These are phyloP conservation scores for Grammothele lineata DNA, from an alignment of 768 basidiomycete genomes.

Conservation along the genomic window DNA sequence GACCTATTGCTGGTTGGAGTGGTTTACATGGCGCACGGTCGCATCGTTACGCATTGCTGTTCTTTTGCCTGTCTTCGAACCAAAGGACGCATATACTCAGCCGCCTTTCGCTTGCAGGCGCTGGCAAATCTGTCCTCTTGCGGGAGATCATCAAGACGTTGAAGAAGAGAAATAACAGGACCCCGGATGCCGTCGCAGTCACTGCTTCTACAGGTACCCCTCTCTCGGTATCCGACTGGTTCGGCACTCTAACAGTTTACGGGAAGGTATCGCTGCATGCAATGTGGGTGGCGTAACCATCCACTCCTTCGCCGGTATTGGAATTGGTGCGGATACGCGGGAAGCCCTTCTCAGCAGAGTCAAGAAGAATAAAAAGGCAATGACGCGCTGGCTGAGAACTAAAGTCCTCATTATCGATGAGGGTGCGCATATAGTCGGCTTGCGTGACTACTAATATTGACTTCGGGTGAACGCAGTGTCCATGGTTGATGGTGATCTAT, in stretches of 20 bases:
- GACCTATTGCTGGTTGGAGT: too few species aligned
- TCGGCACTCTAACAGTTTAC: too few species aligned
- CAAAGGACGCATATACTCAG: slow-evolving; percentile 2
- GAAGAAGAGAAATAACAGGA: slow-evolving; percentile 46
- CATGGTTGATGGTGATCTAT: slow-evolving; percentile 92
- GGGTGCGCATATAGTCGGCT: slow-evolving; percentile 37
- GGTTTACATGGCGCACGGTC: neutral
- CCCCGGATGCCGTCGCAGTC: slow-evolving; percentile 77
- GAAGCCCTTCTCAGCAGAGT: slow-evolving; percentile 63
- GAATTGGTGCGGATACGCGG: slow-evolving; percentile 66
- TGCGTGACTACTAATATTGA: too few species aligned
- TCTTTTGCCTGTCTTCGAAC: neutral
- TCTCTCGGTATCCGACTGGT: neutral
- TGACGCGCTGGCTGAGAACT: slow-evolving; percentile 75
- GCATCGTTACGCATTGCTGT: neutral
- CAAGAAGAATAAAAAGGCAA: slow-evolving; percentile 80
- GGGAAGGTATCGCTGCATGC: slow-evolving; percentile 85
- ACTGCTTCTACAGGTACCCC: slow-evolving; percentile 86
- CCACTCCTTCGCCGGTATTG: slow-evolving; percentile 95
- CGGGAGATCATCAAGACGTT: slow-evolving; percentile 85
- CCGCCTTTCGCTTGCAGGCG: slow-evolving; percentile 50
- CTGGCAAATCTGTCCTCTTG: slow-evolving; percentile 93
- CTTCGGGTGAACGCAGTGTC: too few species aligned
- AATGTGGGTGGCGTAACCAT: slow-evolving; percentile 96
- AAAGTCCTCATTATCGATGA: slow-evolving; percentile 83